Base-by-base conservation (phyloP, 2,329 filamentous ascomycete genomes). In the Penicillium brasilianum region DNA sequence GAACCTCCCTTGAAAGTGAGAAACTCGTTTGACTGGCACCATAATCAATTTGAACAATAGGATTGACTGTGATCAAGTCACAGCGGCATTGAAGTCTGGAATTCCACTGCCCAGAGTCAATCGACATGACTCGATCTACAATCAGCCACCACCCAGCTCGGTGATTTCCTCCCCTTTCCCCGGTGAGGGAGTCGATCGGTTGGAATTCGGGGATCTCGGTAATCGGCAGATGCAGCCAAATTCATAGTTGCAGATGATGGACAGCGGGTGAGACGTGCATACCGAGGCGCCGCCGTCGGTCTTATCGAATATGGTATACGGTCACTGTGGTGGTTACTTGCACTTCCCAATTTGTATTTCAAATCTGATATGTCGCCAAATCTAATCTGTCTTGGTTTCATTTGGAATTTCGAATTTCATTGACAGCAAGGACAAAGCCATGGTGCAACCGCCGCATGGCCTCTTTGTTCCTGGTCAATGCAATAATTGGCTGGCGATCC, bases 401-500 rank as follows among this genome's bases (percentile, higher is more conserved):
- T 57, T 60, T 58, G 53, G 41, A 61, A 64, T 60, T 28, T 28
- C n/a, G 25, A 28, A 28, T n/a, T n/a, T n/a, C 28, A 22, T 52
- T 36, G 44, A 46, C 39, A 37, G 49, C 52, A 62, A 56, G 34
- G 55, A 37, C 30, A 50, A 55, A n/a, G 25, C 16, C 28, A 55
- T 55, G 22, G 58, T 62, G 57, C 34, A 55, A 60, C n/a, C 28
- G 9, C 37, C 39, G 25, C 18, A 18, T 59, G 55, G 48, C 55
- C 59, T 58, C 20, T n/a, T 46, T 57, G 11, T 25, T 20, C 11
- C 25, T 18, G 18, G 30, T 39, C 41, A 34, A n/a, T 34, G 13
- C 16, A 16, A 11, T 60, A 57, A 61, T 66, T 66, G 62, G 64
- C 36, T 37, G n/a, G 3, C 9, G 8, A 39, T 18, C 32, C 37